phyloP scores from a whole-genome alignment of 345 rosid genomes.

The Acer yangbiense region DNA sequence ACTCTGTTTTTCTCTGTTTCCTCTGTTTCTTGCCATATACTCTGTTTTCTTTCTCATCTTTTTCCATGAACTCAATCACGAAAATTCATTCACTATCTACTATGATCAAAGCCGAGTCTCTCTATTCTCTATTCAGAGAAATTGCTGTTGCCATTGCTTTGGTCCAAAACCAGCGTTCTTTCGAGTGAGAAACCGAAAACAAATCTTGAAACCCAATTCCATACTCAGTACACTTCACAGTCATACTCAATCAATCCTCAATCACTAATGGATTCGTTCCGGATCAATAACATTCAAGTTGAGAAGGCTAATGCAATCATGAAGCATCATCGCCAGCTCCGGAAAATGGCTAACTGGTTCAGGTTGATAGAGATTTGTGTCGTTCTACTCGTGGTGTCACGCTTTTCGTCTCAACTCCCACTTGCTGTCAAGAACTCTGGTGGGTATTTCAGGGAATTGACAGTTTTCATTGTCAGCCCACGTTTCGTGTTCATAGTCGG shows the following conservation, averaged over 20 bases:
- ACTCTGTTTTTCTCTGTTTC: slow-evolving; percentile 35
- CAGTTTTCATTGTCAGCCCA: slow-evolving; percentile 55
- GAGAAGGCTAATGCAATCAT: slow-evolving; percentile 57
- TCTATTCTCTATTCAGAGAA: slow-evolving; percentile 32
- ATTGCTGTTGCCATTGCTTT: slow-evolving; percentile 26
- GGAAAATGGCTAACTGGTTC: slow-evolving; percentile 53
- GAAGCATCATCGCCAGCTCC: slow-evolving; percentile 44
- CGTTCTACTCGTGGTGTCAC: slow-evolving; percentile 56
- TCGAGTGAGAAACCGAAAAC: slow-evolving; percentile 29
- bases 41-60: neutral
- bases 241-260: neutral
- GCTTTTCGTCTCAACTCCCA: slow-evolving; percentile 55
- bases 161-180: slow-evolving; percentile 28
- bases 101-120: slow-evolving; percentile 25
- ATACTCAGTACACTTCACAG: neutral
- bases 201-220: neutral
- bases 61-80: slow-evolving; percentile 22
- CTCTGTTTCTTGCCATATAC: slow-evolving; percentile 16
- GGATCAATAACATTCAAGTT: slow-evolving; percentile 45
- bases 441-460: slow-evolving; percentile 54
- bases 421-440: slow-evolving; percentile 59
- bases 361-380: slow-evolving; percentile 59
- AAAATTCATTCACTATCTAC: slow-evolving; percentile 8
- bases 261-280: slow-evolving; percentile 58
- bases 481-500: slow-evolving; percentile 78